These are phyloP conservation scores for Kondoa subrosea DNA, from an alignment of 768 basidiomycete species.

Conservation along the genomic window DNA sequence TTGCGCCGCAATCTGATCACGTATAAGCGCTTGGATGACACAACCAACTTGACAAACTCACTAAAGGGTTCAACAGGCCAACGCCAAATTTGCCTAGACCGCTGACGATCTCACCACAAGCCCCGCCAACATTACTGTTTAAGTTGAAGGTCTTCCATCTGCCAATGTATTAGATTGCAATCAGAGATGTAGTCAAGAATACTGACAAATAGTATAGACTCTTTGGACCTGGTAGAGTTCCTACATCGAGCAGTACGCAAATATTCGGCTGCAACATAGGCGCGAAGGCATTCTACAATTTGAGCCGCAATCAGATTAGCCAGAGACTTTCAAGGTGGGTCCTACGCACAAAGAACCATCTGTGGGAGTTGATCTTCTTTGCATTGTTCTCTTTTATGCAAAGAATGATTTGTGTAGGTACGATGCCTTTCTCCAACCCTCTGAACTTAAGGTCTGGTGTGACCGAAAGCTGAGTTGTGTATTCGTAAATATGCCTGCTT, in stretches of 20 bases:
- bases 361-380: conserved; percentile 88
- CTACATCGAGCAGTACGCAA: conserved; percentile 82
- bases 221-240: conserved; percentile 71
- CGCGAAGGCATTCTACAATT: conserved; percentile 20
- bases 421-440: conserved; percentile 71
- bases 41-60: too few relatives aligned
- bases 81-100: conserved; percentile 84
- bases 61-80: conserved; percentile 52
- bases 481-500: conserved; percentile 7
- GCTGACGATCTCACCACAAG: conserved; percentile 54
- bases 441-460: conserved; percentile 77
- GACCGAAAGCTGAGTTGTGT: conserved; percentile 65
- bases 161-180: background rate
- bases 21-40: background rate
- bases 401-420: conserved; percentile 70
- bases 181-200: conserved; percentile 7
- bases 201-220: conserved; percentile 67
- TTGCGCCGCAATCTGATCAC: background rate
- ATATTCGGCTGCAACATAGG: conserved; percentile 65
- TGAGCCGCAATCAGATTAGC: conserved; percentile 45
- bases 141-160: conserved; percentile 29
- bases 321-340: background rate
- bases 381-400: conserved; percentile 45
- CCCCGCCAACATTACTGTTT: conserved; percentile 80
- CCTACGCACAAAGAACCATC: conserved; percentile 61